phyloP scores from a whole-genome alignment of 2,329 filamentous ascomycete species.

The Stemphylium beticola region DNA sequence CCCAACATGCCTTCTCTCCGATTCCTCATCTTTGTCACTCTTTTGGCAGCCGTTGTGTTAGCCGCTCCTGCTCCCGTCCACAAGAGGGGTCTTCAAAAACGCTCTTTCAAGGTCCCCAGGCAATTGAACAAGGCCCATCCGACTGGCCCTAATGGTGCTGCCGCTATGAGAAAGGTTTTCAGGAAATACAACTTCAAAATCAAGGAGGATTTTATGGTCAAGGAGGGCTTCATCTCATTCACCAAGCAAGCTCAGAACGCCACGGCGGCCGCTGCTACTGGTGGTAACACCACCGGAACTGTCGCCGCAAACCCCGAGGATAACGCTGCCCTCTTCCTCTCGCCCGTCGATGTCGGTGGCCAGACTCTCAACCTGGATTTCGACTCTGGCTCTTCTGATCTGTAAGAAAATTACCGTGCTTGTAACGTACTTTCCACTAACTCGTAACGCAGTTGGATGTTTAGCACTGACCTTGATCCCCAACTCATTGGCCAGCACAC shows the following conservation, averaged over 20 bases:
- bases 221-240: conserved; percentile 50
- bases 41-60: conserved; percentile 56
- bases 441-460: conserved; percentile 64
- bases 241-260: conserved; percentile 20
- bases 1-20: conserved; percentile 46
- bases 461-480: conserved; percentile 65
- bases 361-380: conserved; percentile 74
- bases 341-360: conserved; percentile 71
- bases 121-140: conserved; percentile 62
- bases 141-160: conserved; percentile 59
- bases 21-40: conserved; percentile 54
- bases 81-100: conserved; percentile 52
- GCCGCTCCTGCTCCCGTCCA: conserved; percentile 52
- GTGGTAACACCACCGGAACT: conserved; percentile 55
- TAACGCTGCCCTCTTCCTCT: conserved; percentile 73
- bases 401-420: conserved; percentile 52
- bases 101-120: conserved; percentile 68
- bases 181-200: conserved; percentile 65
- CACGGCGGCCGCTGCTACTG: conserved; percentile 34
- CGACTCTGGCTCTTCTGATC: conserved; percentile 76
- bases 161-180: conserved; percentile 70
- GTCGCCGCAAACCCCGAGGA: conserved; percentile 70
- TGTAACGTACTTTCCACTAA: conserved; percentile 17
- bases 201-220: conserved; percentile 26
- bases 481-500: conserved; percentile 58